Evolutionary conservation across 306 rosid species (phyloP), one percentile per base, ranked within the genome.

Genomic region (Malus fusca): DNA sequence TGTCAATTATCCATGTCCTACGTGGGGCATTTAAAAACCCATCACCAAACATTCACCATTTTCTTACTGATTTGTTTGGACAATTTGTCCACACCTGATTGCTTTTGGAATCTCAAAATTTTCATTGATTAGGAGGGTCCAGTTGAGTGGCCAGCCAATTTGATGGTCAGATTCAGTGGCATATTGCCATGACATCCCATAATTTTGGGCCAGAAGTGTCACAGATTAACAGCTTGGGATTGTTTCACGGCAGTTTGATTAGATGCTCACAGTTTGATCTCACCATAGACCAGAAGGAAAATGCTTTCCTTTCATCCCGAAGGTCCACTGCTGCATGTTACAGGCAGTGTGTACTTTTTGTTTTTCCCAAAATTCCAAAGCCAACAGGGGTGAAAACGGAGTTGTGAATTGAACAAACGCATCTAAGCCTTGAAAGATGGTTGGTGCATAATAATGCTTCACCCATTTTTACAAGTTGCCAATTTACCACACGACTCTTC

Each of bases 1-100:
- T 25, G 31, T 19, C 44, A 25, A 59, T 23, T 28, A 21, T 75
- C 59, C n/a, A 58, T 21, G 62, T 52, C 76, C 67, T 19, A 30
- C 40, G 43, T 40, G 21, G 26, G 73, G 74, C 62, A 66, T 52
- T 58, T 46, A 56, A 66, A 40, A 81, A 40, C 53, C 68, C 14
- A 26, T 55, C 21, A 42, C 64, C 62, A 76, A 71, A 71, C 69
- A 31, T n/a, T 25, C 73, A 55, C 68, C 62, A 30, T 56, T 30
- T 23, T 33, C 67, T 46, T 23, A 71, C 55, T 76, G 25, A 22
- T 17, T 40, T 58, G 71, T 70, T 69, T 74, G 77, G 66, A 70
- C 40, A 74, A 73, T 85, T 88, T 88, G 93, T 90, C 83, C 88
- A 67, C 82, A 77, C 74, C 83, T 69, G 23, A 42, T 85, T 85